Base-by-base conservation (phyloP, 2,329 filamentous ascomycete species). In the Fusarium verticillioides region DNA sequence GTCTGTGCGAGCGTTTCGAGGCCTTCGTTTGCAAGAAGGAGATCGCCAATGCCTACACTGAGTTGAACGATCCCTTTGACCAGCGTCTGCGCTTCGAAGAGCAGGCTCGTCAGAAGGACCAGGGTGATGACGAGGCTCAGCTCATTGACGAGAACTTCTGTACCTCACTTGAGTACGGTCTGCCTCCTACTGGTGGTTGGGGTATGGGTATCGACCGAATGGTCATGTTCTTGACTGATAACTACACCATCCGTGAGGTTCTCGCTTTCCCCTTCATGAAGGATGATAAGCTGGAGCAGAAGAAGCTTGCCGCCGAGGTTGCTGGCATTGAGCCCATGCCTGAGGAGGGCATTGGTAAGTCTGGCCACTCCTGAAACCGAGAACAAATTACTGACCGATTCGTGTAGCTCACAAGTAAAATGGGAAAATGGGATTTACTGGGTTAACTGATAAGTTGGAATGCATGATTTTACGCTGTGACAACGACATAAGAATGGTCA, bases 261-360 rank as follows among this genome's bases (percentile, higher is more conserved):
- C 85, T 98, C 72, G 91, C 96, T 13, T 99, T 99, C 90, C 96
- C 96, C 16, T 96, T 98, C 85, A 97, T 99, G 94, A 97, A 97
- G 90, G 93, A 96, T 21, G 76, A 78, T 21, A 74, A 71, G 67
- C 32, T 62, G 57, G 93, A 96, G 79, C 85, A 87, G 69, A 85
- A 86, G 81, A 87, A 86, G 80, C 77, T 82, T 68, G 84, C 77
- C 15, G 77, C 77, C 10, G 77, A 78, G 69, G 74, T 77, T 36
- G 77, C 60, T 56, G 75, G 75, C 47, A 77, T 78, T 60, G 77
- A 78, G 66, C 77, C 77, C 30, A 21, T 78, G 40, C 77, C 77
- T 21, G 74, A 74, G 28, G 77, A 78, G 63, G 77, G 77, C 36
- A 78, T 78, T 68, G 69, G 77, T 78, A 71, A 77, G 77, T 64